Percentiles rank a stretch among this genome's conserved stretches.
phyloP scores from a whole-genome alignment of 352 stramenopile genomes.

The Ophiocytium majus region DNA sequence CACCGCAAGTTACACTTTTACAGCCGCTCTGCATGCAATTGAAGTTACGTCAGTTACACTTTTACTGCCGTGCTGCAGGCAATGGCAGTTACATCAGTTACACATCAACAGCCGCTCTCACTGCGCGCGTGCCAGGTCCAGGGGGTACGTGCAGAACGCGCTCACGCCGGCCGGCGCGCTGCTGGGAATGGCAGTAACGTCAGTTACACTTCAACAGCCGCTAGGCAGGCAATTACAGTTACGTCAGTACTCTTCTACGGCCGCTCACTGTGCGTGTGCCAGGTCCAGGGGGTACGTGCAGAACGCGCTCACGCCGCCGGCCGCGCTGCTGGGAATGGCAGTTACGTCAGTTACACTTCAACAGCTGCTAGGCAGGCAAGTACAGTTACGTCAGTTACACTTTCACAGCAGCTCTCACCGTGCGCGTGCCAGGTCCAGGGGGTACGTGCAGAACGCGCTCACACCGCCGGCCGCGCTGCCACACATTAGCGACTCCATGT shows the following conservation, averaged over 20 bases:
- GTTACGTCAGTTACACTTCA: too few species aligned
- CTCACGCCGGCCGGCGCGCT: constrained; percentile 66
- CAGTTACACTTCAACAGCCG: too few species aligned
- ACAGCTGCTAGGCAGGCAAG: too few species aligned
- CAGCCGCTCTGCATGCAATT: too few species aligned
- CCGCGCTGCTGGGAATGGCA: too few species aligned
- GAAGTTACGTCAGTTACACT: too few species aligned
- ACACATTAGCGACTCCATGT: constrained; percentile 42
- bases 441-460: constrained; percentile 73
- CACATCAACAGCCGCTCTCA: constrained; percentile 36
- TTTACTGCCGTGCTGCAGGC: too few species aligned
- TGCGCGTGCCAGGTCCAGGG: constrained; percentile 74
- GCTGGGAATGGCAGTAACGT: too few species aligned
- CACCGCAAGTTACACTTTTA: too few species aligned
- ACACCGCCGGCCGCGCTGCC: constrained; percentile 65
- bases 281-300: constrained; percentile 80
- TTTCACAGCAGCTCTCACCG: constrained; percentile 40
- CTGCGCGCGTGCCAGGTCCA: constrained; percentile 73
- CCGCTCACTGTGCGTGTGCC: constrained; percentile 62
- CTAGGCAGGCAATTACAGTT: too few species aligned
- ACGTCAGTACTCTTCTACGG: constrained; percentile 27
- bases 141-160: constrained; percentile 72
- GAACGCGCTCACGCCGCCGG: constrained; percentile 67
- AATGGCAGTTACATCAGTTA: too few species aligned
- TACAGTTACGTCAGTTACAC: too few species aligned